These are phyloP conservation scores for Lenzites betulinus DNA, from an alignment of 768 basidiomycete species.

Conservation along the genomic window DNA sequence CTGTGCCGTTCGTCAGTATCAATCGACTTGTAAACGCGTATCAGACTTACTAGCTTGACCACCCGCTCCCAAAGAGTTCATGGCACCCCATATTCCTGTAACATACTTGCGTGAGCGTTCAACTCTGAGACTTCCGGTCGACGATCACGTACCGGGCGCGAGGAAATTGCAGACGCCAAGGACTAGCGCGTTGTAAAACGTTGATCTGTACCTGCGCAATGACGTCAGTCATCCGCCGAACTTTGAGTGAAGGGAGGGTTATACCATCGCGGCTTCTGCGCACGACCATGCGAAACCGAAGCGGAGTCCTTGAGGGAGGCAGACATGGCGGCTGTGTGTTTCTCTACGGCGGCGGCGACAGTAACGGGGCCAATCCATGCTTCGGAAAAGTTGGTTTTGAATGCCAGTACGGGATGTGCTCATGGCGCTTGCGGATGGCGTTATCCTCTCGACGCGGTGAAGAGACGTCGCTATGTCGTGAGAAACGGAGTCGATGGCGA, in stretches of 20 bases:
- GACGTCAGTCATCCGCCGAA: neutral
- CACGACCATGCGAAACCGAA: slow-evolving; percentile 1
- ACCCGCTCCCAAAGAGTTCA: slow-evolving; percentile 12
- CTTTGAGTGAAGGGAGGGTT: neutral
- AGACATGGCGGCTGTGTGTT: slow-evolving; percentile 6
- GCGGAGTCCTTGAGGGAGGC: slow-evolving; percentile 7
- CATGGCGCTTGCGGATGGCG: slow-evolving; percentile 7
- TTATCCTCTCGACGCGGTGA: neutral
- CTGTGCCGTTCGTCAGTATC: neutral
- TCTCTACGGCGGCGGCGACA: neutral
- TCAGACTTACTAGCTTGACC: slow-evolving; percentile 7
- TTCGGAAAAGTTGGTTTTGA: neutral
- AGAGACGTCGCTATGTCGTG: neutral
- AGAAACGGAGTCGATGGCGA: too few relatives aligned
- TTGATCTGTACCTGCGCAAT: slow-evolving; percentile 3
- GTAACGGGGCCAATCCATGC: neutral
- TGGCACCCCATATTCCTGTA: slow-evolving; percentile 13
- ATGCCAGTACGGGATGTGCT: slow-evolving; percentile 1
- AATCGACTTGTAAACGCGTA: neutral
- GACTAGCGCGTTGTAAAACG: slow-evolving; percentile 15
- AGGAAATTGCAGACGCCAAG: slow-evolving; percentile 13
- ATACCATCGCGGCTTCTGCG: slow-evolving; percentile 10
- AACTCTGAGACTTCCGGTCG: too few relatives aligned
- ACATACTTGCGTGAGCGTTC: neutral
- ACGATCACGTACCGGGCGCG: slow-evolving; percentile 6